Evolutionary conservation across 2,329 filamentous ascomycete genomes (phyloP).

Genomic region (Alternaria novae-zelandiae): DNA sequence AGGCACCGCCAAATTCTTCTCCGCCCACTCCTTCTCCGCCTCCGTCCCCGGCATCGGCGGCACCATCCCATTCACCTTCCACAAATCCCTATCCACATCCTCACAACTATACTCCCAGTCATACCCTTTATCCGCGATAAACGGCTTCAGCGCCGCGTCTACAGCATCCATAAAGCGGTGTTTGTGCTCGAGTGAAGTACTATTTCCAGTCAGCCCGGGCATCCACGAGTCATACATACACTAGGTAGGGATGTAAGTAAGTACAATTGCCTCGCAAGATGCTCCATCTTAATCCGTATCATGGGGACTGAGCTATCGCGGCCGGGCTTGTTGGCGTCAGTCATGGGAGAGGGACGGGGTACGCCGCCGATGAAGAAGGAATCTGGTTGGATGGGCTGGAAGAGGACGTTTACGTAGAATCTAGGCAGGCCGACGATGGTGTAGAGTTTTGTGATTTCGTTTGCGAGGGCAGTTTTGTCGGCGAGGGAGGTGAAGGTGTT

Average conservation of each 20-base stretch:
- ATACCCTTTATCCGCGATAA: conserved; percentile 51
- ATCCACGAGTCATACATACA: too few relatives aligned
- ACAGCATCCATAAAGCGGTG: conserved; percentile 28
- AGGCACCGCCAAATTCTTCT: conserved; percentile 23
- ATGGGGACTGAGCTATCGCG: conserved; percentile 36
- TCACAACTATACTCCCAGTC: conserved; percentile 54
- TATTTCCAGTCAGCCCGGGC: not conserved
- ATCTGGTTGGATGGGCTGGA: conserved; percentile 37
- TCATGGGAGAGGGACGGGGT: conserved; percentile 12
- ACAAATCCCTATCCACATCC: conserved; percentile 53
- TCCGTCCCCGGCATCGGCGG: conserved; percentile 47
- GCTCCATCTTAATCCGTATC: conserved; percentile 44
- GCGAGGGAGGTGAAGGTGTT: conserved; percentile 39
- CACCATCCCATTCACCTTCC: conserved; percentile 53
- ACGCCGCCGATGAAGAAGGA: conserved; percentile 44
- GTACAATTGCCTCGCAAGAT: conserved; percentile 36
- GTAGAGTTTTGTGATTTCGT: conserved; percentile 53
- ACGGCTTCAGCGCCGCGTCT: conserved; percentile 48
- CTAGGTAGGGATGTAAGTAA: too few relatives aligned
- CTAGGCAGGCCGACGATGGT: conserved; percentile 44
- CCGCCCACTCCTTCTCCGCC: conserved; percentile 45
- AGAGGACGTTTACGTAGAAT: conserved; percentile 56
- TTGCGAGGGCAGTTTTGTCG: conserved; percentile 40
- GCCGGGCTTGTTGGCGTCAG: not conserved
- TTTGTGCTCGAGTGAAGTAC: not conserved